A percentile compares a stretch with the other conserved stretches of the same genome.
Evolutionary conservation across 176 grass and related monocot species (phyloP).

Genomic region (Stipa capillata): DNA sequence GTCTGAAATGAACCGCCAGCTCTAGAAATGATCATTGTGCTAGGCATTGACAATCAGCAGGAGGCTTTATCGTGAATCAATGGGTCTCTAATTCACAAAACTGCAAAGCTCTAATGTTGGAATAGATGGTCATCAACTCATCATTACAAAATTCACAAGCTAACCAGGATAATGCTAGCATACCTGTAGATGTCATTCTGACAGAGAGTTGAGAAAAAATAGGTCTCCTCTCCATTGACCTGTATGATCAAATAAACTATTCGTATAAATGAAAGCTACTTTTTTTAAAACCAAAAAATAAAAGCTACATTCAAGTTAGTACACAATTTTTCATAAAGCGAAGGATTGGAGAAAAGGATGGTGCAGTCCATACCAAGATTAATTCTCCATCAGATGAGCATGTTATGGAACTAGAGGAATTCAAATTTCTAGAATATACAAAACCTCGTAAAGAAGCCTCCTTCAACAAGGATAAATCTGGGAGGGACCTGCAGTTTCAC

Average conservation of each 20-base stretch:
- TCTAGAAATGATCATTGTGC: not conserved
- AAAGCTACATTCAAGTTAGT: not conserved
- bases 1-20: slow-evolving; percentile 6
- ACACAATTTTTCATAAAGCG: not conserved
- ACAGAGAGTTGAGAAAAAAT: slow-evolving; percentile 70
- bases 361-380: slow-evolving; percentile 48
- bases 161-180: slow-evolving; percentile 20
- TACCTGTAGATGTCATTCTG: slow-evolving; percentile 87
- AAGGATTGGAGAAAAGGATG: not conserved
- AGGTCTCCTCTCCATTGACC: slow-evolving; percentile 64
- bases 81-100: not conserved
- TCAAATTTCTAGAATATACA: slow-evolving; percentile 41
- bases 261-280: not conserved
- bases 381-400: slow-evolving; percentile 80
- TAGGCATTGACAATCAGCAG: not conserved
- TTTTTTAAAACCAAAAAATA: not conserved
- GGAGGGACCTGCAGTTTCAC: slow-evolving; percentile 71
- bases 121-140: not conserved
- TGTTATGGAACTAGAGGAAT: slow-evolving; percentile 39
- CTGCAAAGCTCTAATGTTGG: not conserved
- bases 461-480: slow-evolving; percentile 83
- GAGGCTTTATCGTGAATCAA: slow-evolving; percentile 6
- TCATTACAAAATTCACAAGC: not conserved
- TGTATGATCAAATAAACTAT: slow-evolving; percentile 38
- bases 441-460: slow-evolving; percentile 61